A percentile compares a stretch with the other conserved stretches of the same genome.
phyloP scores from a whole-genome alignment of 2,329 filamentous ascomycete genomes.

The Aspergillus amoenus region DNA sequence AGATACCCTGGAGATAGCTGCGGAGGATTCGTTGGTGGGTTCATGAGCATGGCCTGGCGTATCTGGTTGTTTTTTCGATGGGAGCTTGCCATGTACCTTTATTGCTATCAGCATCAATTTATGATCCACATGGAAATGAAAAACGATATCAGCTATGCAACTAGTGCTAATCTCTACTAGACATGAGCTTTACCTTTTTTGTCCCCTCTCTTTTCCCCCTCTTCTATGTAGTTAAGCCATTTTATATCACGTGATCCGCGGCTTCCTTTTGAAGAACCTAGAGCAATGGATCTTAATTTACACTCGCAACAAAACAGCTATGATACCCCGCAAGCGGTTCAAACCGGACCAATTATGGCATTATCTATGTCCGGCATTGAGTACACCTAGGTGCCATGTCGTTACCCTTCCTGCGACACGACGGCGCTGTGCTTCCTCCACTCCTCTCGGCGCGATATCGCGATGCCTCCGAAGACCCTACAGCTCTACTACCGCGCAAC shows the following conservation, averaged over 20 bases:
- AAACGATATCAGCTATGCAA: not conserved
- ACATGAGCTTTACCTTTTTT: not conserved
- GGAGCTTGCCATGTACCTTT: constrained; percentile 26
- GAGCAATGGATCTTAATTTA: not conserved
- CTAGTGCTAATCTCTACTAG: not conserved
- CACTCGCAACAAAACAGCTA: constrained; percentile 14
- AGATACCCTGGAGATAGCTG: constrained; percentile 38
- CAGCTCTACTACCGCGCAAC: constrained; percentile 13
- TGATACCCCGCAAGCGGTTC: constrained; percentile 35
- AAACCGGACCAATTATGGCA: constrained; percentile 43
- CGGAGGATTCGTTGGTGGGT: constrained; percentile 28
- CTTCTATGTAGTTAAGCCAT: not conserved
- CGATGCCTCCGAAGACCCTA: constrained; percentile 21
- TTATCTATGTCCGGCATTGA: constrained; percentile 41
- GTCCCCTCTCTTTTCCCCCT: not conserved
- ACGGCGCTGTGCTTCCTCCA: constrained; percentile 2
- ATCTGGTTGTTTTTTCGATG: constrained; percentile 36
- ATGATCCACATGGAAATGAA: constrained; percentile 6
- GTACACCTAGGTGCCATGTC: constrained; percentile 18
- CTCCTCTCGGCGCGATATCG: constrained; percentile 4
- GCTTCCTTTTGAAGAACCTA: not conserved
- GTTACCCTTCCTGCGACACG: constrained; percentile 14
- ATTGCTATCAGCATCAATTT: constrained; percentile 9
- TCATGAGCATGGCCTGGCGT: constrained; percentile 43
- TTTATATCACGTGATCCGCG: constrained; percentile 19